Conservation (phyloP, 2,329 filamentous ascomycete species). For the Acarospora socialis region DNA sequence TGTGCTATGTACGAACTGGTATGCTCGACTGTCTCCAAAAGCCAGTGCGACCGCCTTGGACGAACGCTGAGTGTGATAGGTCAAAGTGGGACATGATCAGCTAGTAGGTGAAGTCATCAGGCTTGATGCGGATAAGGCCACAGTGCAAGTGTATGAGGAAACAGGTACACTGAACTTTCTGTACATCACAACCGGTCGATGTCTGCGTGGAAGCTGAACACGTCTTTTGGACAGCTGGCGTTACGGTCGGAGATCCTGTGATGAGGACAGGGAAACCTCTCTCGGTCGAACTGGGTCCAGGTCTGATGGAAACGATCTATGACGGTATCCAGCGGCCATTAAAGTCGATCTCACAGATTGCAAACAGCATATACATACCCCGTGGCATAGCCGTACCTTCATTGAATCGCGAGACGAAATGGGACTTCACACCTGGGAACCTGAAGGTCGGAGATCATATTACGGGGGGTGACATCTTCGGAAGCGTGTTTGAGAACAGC, state of each 20-base stretch:
- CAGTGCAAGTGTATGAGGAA: constrained; percentile 98
- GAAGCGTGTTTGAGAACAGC: constrained; percentile 89
- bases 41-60: background rate
- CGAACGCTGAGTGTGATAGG: constrained; percentile 35
- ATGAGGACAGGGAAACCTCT: constrained; percentile 82
- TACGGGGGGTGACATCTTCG: constrained; percentile 90
- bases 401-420: constrained; percentile 82
- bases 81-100: constrained; percentile 80
- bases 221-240: constrained; percentile 51
- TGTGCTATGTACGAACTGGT: constrained; percentile 99
- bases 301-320: constrained; percentile 97
- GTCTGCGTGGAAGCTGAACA: constrained; percentile 7
- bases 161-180: constrained; percentile 51
- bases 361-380: constrained; percentile 92
- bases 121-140: constrained; percentile 88
- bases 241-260: constrained; percentile 91
- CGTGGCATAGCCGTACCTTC: constrained; percentile 80
- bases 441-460: constrained; percentile 96
- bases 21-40: constrained; percentile 24
- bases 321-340: constrained; percentile 97
- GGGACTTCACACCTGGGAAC: constrained; percentile 77
- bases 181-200: constrained; percentile 10
- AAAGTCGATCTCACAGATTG: constrained; percentile 60
- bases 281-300: constrained; percentile 92
- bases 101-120: constrained; percentile 97